A percentile compares a stretch with the other conserved stretches of the same genome.
These are phyloP conservation scores for Kwoniella sp. DNA, from an alignment of 768 basidiomycete genomes.

Conservation along the genomic window DNA sequence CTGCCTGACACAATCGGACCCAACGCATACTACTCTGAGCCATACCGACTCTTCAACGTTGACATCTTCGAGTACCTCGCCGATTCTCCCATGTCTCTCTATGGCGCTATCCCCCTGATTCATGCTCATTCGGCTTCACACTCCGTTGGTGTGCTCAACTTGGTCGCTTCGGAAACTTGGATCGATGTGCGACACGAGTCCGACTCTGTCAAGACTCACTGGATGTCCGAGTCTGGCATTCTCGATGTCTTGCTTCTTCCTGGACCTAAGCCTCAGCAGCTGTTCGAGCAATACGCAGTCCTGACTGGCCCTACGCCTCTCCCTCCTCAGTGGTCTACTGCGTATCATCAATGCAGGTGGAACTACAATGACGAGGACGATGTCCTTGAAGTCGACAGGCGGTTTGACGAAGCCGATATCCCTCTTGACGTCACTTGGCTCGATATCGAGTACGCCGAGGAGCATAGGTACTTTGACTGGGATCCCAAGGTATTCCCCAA, in stretches of 20 bases:
- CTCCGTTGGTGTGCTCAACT: conserved; percentile 88
- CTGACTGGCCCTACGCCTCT: conserved; percentile 84
- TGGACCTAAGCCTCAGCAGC: conserved; percentile 77
- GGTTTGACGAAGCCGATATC: conserved; percentile 92
- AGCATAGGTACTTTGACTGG: conserved; percentile 98
- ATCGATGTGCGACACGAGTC: conserved; percentile 79
- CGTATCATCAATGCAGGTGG: conserved; percentile 98
- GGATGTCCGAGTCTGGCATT: conserved; percentile 97
- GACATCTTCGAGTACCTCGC: conserved; percentile 97
- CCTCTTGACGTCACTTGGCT: conserved; percentile 97
- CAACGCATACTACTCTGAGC: conserved; percentile 81
- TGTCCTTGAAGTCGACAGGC: conserved; percentile 75
- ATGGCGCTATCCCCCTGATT: conserved; percentile 88
- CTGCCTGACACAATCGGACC: conserved; percentile 74
- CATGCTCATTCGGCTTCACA: conserved; percentile 86
- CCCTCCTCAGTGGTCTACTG: conserved; percentile 89
- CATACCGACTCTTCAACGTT: conserved; percentile 90
- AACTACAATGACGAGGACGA: conserved; percentile 92
- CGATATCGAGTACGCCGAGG: conserved; percentile 91
- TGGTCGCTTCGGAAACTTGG: conserved; percentile 88
- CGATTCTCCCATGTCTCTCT: conserved; percentile 66
- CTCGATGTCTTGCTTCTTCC: conserved; percentile 92
- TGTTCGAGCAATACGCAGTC: conserved; percentile 81
- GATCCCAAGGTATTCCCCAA: conserved; percentile 88
- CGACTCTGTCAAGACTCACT: conserved; percentile 72